Evolutionary conservation across 2,329 filamentous ascomycete species (phyloP).

Genomic region (Neonectria neomacrospora): DNA sequence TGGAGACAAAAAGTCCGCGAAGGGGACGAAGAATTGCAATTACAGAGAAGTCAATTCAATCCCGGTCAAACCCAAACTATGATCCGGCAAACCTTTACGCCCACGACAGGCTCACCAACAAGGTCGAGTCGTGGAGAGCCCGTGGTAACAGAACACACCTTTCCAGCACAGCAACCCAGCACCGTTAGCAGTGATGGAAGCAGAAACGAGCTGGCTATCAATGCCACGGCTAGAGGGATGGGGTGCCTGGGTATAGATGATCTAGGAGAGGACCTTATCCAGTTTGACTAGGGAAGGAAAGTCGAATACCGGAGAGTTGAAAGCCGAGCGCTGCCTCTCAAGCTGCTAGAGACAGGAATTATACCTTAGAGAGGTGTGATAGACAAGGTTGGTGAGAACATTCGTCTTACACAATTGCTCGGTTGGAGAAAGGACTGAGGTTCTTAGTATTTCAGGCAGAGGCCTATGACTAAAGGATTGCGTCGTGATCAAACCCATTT

Average conservation of each 20-base stretch:
- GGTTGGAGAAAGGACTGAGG: background rate
- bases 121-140: background rate
- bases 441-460: background rate
- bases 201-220: constrained; percentile 5
- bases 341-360: background rate
- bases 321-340: background rate
- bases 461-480: background rate
- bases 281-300: background rate
- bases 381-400: background rate
- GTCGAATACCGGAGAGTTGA: background rate
- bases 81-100: constrained; percentile 3
- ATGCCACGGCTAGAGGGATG: background rate
- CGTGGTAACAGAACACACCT: constrained; percentile 3
- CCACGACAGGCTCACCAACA: background rate
- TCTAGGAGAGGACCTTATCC: background rate
- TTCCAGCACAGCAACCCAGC: background rate
- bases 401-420: background rate
- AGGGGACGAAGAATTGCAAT: constrained; percentile 19
- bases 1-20: constrained; percentile 34
- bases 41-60: background rate
- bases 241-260: background rate
- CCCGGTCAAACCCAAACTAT: background rate
- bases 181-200: background rate
- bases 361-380: background rate
- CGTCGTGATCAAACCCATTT: background rate